These are phyloP conservation scores for Albugo laibachii DNA, from an alignment of 352 stramenopile genomes.

Conservation along the genomic window DNA sequence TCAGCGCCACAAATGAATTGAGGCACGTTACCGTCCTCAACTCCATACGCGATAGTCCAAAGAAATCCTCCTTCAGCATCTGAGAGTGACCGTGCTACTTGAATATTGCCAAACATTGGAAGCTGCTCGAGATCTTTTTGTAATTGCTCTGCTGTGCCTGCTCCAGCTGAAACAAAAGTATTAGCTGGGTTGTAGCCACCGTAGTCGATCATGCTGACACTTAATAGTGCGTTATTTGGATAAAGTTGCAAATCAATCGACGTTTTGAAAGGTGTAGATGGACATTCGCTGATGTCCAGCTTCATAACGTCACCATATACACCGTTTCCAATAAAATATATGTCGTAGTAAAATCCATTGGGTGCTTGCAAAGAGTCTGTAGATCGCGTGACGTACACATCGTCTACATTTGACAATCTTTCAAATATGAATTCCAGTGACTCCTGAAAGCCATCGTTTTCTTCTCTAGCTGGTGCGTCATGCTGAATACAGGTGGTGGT, in stretches of 20 bases:
- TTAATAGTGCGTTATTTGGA: constrained; percentile 14
- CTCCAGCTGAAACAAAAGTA: constrained; percentile 24
- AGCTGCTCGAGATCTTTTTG: constrained; percentile 23
- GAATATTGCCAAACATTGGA: constrained; percentile 36
- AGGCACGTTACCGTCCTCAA: constrained; percentile 37
- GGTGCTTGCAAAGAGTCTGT: constrained; percentile 11
- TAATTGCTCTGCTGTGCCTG: constrained; percentile 21
- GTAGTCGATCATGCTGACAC: constrained; percentile 19
- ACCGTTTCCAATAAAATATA: constrained; percentile 66
- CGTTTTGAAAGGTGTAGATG: constrained; percentile 21
- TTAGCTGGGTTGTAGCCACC: constrained; percentile 28
- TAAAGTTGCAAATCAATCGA: constrained; percentile 27
- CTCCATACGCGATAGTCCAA: constrained; percentile 56
- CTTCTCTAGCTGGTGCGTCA: constrained; percentile 20
- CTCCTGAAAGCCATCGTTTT: constrained; percentile 7
- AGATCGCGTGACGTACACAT: constrained; percentile 39
- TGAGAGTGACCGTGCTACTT: constrained; percentile 34
- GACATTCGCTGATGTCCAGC: constrained; percentile 8
- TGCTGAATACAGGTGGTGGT: constrained; percentile 36
- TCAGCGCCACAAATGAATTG: constrained; percentile 34
- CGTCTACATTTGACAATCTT: constrained; percentile 49
- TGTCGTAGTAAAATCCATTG: constrained; percentile 42
- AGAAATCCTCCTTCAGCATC: constrained; percentile 49
- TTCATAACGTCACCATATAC: constrained; percentile 16
- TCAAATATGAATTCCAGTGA: constrained; percentile 30